Evolutionary conservation across 2,329 filamentous ascomycete species (phyloP).

Genomic region (Hypoxylon sp.): DNA sequence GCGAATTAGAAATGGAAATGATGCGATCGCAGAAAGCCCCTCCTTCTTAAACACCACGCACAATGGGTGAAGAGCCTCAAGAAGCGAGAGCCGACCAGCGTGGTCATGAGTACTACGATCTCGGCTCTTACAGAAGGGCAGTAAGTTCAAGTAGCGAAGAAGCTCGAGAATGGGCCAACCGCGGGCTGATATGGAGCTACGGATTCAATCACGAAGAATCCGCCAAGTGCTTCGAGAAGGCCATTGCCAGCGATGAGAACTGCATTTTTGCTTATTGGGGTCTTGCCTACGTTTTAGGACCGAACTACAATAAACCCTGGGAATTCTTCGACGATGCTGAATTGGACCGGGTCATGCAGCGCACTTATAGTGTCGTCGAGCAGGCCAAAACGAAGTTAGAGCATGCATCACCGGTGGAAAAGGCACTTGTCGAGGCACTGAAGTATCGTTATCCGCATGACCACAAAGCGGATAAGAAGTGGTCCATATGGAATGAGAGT

Average conservation of each 20-base stretch:
- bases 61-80: conserved; percentile 9
- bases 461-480: conserved; percentile 55
- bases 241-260: conserved; percentile 60
- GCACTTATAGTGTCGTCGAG: conserved; percentile 56
- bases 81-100: background rate
- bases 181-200: conserved; percentile 77
- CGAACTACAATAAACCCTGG: conserved; percentile 83
- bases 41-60: background rate
- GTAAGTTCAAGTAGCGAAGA: conserved; percentile 61
- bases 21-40: background rate
- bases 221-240: conserved; percentile 68
- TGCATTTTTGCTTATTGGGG: conserved; percentile 76
- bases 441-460: conserved; percentile 66
- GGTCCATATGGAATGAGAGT: conserved; percentile 61
- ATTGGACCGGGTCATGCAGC: conserved; percentile 57
- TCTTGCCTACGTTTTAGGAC: conserved; percentile 74
- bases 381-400: conserved; percentile 53
- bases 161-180: conserved; percentile 74
- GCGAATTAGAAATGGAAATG: background rate
- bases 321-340: conserved; percentile 72
- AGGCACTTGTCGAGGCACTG: conserved; percentile 70
- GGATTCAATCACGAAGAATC: conserved; percentile 81
- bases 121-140: conserved; percentile 65
- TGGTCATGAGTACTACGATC: conserved; percentile 62
- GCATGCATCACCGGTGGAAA: conserved; percentile 61